Percentiles rank a stretch among this genome's conserved stretches.
Evolutionary conservation across 2,329 filamentous ascomycete species (phyloP).

Genomic region (Calonectria hawksworthii): DNA sequence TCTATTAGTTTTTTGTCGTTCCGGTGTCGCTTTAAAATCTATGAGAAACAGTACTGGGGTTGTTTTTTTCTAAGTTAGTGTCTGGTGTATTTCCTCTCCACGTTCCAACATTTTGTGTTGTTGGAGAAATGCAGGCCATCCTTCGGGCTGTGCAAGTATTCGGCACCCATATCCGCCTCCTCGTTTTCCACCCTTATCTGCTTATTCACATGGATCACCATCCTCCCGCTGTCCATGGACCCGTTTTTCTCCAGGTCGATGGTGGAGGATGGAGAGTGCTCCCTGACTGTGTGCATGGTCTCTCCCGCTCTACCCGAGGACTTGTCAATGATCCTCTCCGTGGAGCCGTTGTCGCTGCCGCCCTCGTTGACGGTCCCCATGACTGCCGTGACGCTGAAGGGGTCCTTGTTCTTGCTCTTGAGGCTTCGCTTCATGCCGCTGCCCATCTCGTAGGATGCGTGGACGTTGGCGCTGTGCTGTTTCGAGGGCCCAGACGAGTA

Average conservation of each 20-base stretch:
- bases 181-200: constrained; percentile 22
- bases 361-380: constrained; percentile 27
- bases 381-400: constrained; percentile 30
- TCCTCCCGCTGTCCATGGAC: constrained; percentile 1
- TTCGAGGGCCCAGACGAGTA: constrained; percentile 30
- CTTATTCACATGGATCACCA: constrained; percentile 31
- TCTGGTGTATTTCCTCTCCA: constrained; percentile 3
- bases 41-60: neutral
- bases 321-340: constrained; percentile 24
- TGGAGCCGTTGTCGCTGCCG: constrained; percentile 19
- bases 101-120: constrained; percentile 19
- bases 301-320: neutral
- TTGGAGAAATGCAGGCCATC: neutral
- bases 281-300: neutral
- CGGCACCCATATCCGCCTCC: neutral
- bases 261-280: constrained; percentile 3
- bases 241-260: constrained; percentile 22
- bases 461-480: constrained; percentile 15
- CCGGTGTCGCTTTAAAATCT: constrained; percentile 4
- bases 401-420: constrained; percentile 28
- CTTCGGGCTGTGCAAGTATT: constrained; percentile 1
- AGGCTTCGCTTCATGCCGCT: constrained; percentile 2
- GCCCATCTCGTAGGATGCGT: constrained; percentile 21
- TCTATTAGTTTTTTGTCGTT: neutral
- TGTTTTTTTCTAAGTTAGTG: neutral